Conservation (phyloP, 306 rosid species). For the Cyclanthera cordifolia region DNA sequence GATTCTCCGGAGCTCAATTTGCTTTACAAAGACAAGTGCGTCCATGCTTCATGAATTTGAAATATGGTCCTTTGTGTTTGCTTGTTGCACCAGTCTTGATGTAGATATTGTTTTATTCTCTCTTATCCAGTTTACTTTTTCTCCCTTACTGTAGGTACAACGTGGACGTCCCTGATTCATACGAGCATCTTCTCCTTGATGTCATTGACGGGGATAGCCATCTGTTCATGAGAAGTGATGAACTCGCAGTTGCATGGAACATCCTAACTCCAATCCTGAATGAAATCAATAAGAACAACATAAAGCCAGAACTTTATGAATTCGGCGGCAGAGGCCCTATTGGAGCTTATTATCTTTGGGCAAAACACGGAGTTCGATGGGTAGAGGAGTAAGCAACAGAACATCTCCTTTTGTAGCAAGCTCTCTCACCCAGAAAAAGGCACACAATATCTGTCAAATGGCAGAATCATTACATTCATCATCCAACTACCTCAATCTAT, state of each 20-base stretch:
- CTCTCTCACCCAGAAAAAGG: background rate
- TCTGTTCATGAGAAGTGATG: constrained; percentile 80
- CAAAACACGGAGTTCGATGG: constrained; percentile 68
- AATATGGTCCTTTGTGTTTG: constrained; percentile 8
- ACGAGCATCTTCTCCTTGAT: constrained; percentile 83
- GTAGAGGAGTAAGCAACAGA: constrained; percentile 40
- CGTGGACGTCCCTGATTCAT: constrained; percentile 76
- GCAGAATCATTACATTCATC: background rate
- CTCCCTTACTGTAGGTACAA: constrained; percentile 41
- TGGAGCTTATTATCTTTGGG: constrained; percentile 87
- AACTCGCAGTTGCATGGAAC: constrained; percentile 74
- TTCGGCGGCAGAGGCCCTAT: constrained; percentile 77
- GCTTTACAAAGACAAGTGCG: constrained; percentile 82
- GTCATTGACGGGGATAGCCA: constrained; percentile 73
- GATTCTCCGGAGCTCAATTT: constrained; percentile 80
- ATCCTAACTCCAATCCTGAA: constrained; percentile 55
- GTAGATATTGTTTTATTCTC: background rate
- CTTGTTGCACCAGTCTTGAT: constrained; percentile 6
- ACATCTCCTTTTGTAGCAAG: background rate
- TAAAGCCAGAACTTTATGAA: constrained; percentile 64
- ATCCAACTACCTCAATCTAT: background rate
- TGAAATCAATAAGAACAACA: constrained; percentile 57
- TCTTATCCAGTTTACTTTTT: background rate
- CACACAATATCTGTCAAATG: background rate
- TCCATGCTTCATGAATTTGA: constrained; percentile 3